These are phyloP conservation scores for Tuber microsphaerosporum DNA, from an alignment of 495 filamentous ascomycete species.

Conservation along the genomic window DNA sequence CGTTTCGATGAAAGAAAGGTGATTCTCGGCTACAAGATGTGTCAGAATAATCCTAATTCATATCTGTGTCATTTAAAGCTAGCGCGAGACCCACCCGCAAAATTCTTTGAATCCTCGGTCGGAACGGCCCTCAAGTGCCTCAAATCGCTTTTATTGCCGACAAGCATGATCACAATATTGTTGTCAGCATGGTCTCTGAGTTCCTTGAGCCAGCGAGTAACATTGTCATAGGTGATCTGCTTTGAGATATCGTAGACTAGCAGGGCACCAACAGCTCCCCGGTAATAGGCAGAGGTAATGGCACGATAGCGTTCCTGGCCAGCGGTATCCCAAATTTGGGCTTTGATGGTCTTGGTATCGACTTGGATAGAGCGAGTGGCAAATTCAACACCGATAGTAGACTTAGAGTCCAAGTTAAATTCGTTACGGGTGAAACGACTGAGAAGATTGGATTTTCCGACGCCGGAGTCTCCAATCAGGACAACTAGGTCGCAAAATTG, in stretches of 20 bases:
- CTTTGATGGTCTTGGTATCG: conserved; percentile 99
- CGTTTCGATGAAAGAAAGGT: conserved; percentile 96
- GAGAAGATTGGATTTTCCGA: conserved; percentile 99
- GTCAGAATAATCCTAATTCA: conserved; percentile 11
- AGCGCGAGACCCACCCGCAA: conserved; percentile 64
- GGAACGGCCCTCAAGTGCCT: conserved; percentile 94
- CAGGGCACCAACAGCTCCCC: conserved; percentile 92
- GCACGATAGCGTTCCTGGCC: conserved; percentile 98
- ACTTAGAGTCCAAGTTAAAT: conserved; percentile 99
- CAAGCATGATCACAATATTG: conserved; percentile 99
- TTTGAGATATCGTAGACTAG: conserved; percentile 99
- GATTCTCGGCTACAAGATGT: conserved; percentile 67
- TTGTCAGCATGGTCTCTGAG: conserved; percentile 95
- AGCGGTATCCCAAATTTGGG: conserved; percentile 99
- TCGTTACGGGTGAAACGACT: conserved; percentile 99
- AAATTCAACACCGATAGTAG: conserved; percentile 99
- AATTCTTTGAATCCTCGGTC: conserved; percentile 95
- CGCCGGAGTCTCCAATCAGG: conserved; percentile 95
- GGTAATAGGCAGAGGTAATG: conserved; percentile 98
- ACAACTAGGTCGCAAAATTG: conserved; percentile 59
- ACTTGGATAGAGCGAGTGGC: conserved; percentile 98
- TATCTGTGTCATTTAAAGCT: background rate
- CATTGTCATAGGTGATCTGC: conserved; percentile 98
- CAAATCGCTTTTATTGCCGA: conserved; percentile 99
- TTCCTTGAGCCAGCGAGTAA: conserved; percentile 98